phyloP scores from a whole-genome alignment of 192 early-diverging fungal genomes.

The Coemansia sp. region DNA sequence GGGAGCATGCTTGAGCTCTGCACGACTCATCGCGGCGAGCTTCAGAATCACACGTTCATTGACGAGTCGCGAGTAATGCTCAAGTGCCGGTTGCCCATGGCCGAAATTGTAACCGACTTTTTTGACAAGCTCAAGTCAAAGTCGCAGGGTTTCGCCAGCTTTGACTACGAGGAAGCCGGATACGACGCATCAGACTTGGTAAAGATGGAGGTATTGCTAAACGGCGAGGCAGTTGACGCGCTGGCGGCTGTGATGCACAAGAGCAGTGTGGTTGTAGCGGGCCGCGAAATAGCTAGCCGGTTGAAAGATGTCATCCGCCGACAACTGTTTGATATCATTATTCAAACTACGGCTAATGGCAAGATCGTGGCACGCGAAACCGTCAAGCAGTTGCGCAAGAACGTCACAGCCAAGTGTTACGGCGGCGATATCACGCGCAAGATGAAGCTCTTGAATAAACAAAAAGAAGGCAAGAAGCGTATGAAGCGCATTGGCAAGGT shows the following conservation, averaged over 20 bases:
- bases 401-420: conserved; percentile 97
- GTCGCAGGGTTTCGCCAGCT: conserved; percentile 80
- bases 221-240: conserved; percentile 91
- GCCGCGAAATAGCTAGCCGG: conserved; percentile 80
- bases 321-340: conserved; percentile 93
- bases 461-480: conserved; percentile 96
- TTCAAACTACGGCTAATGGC: conserved; percentile 85
- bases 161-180: conserved; percentile 96
- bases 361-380: conserved; percentile 87
- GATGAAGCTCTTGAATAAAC: conserved; percentile 96
- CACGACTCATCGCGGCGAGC: conserved; percentile 73
- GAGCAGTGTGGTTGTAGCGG: conserved; percentile 66
- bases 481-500: conserved; percentile 90
- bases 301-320: conserved; percentile 83
- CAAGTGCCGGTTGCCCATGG: conserved; percentile 86
- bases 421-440: conserved; percentile 96
- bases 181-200: conserved; percentile 87
- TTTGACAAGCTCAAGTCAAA: conserved; percentile 92
- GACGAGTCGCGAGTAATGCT: conserved; percentile 84
- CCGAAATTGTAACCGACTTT: conserved; percentile 95
- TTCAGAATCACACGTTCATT: conserved; percentile 84
- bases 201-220: conserved; percentile 90
- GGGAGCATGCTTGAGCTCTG: conserved; percentile 77
- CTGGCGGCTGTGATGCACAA: conserved; percentile 87
- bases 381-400: conserved; percentile 85